These are phyloP conservation scores for Apiotrichum gracile DNA, from an alignment of 1,284 basidiomycete genomes.

Conservation along the genomic window DNA sequence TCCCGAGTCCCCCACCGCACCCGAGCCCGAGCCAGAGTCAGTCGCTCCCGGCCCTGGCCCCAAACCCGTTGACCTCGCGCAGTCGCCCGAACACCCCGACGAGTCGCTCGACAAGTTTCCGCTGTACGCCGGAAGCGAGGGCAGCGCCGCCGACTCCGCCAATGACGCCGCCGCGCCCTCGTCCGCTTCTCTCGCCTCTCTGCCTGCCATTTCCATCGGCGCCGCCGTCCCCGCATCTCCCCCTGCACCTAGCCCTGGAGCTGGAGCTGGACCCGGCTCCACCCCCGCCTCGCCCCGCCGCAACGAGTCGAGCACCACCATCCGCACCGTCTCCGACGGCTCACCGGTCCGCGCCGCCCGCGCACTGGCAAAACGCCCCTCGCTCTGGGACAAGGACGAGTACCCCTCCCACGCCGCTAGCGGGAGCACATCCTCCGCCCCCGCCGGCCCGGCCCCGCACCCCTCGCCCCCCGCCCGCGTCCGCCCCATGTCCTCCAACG, in stretches of 20 bases:
- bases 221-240: neutral
- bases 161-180: neutral
- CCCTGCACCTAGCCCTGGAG: no score
- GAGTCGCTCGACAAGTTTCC: neutral
- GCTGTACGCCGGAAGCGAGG: neutral
- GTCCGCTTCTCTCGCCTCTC: neutral
- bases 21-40: neutral
- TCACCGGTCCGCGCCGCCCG: neutral
- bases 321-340: neutral
- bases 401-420: neutral
- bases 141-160: neutral
- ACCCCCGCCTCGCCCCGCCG: neutral
- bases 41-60: no score
- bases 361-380: neutral
- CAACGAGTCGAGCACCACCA: neutral
- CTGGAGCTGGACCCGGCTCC: neutral
- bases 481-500: constrained; percentile 1
- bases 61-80: neutral
- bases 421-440: neutral
- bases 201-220: no score
- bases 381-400: neutral
- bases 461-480: neutral
- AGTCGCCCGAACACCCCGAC: neutral
- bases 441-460: neutral
- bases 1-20: neutral